Percentiles rank a stretch among this genome's conserved stretches.
phyloP scores from a whole-genome alignment of 228 moss, liverwort and hornwort species.

The Sphagnum magellanicum region DNA sequence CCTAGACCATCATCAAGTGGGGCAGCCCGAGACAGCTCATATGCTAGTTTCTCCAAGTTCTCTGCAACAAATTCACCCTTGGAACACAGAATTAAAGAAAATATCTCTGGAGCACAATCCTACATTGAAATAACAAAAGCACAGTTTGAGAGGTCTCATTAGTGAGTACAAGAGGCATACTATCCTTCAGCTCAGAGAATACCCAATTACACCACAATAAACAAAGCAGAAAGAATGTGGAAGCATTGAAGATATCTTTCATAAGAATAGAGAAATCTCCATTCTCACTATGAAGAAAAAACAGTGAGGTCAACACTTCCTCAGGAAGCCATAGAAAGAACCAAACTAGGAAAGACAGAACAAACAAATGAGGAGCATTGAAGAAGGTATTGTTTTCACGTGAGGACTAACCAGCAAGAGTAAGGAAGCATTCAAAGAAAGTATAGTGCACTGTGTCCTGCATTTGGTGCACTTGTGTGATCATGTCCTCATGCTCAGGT shows the following conservation, averaged over 20 bases:
- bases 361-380: not conserved
- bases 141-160: too few relatives aligned
- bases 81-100: too few relatives aligned
- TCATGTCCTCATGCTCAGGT: conserved; percentile 69
- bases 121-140: too few relatives aligned
- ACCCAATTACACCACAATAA: not conserved
- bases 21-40: conserved; percentile 59
- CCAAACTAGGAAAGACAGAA: too few relatives aligned
- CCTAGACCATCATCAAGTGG: conserved; percentile 35
- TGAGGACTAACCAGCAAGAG: conserved; percentile 59
- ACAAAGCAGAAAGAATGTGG: conserved; percentile 2
- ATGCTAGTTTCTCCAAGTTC: conserved; percentile 75
- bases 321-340: too few relatives aligned
- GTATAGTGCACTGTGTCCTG: conserved; percentile 84
- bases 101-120: too few relatives aligned
- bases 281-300: not conserved
- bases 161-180: too few relatives aligned
- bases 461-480: conserved; percentile 78
- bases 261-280: not conserved
- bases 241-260: conserved; percentile 1
- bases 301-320: too few relatives aligned
- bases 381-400: not conserved
- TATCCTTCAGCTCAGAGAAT: not conserved
- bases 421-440: conserved; percentile 89
- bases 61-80: conserved; percentile 21